Evolutionary conservation across 108 stramenopile species (phyloP).

Genomic region (Skeletonema costatum): DNA sequence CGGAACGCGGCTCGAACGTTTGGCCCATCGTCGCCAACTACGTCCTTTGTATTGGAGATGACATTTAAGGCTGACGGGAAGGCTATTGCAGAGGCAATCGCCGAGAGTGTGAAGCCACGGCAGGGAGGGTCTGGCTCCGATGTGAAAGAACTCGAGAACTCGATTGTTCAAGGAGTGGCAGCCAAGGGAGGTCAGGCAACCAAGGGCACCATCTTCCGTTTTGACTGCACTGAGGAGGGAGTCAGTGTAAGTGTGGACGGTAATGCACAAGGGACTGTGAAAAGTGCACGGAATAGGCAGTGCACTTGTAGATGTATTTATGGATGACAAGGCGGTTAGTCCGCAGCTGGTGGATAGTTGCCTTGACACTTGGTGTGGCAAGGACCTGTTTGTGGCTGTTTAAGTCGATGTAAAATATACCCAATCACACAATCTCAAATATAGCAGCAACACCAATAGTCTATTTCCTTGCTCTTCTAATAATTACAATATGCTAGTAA

Average conservation of each 20-base stretch:
- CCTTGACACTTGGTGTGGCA: slow-evolving; percentile 37
- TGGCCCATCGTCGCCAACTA: slow-evolving; percentile 9
- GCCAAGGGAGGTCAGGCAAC: slow-evolving; percentile 31
- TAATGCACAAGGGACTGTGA: slow-evolving; percentile 15
- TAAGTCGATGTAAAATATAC: too few species aligned
- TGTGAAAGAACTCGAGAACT: slow-evolving; percentile 17
- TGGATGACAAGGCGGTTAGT: slow-evolving; percentile 44
- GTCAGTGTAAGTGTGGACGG: slow-evolving; percentile 36
- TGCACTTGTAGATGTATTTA: slow-evolving; percentile 35
- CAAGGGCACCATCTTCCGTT: slow-evolving; percentile 30
- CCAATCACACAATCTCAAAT: too few species aligned
- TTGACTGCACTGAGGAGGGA: slow-evolving; percentile 18
- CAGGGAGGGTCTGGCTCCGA: slow-evolving; percentile 13
- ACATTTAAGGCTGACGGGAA: slow-evolving; percentile 28
- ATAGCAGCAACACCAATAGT: neutral
- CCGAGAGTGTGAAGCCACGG: slow-evolving; percentile 36
- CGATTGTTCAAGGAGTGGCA: slow-evolving; percentile 33
- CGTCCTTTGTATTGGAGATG: slow-evolving; percentile 39
- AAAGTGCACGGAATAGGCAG: slow-evolving; percentile 20
- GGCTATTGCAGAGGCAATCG: slow-evolving; percentile 31
- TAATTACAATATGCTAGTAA: neutral
- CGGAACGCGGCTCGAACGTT: slow-evolving; percentile 27
- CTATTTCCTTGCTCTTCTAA: neutral
- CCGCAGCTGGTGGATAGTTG: slow-evolving; percentile 39
- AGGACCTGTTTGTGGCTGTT: neutral